Percentiles rank a stretch among this genome's conserved stretches.
Conservation (phyloP, 805 yeast species). For the Yarrowia sp. region DNA sequence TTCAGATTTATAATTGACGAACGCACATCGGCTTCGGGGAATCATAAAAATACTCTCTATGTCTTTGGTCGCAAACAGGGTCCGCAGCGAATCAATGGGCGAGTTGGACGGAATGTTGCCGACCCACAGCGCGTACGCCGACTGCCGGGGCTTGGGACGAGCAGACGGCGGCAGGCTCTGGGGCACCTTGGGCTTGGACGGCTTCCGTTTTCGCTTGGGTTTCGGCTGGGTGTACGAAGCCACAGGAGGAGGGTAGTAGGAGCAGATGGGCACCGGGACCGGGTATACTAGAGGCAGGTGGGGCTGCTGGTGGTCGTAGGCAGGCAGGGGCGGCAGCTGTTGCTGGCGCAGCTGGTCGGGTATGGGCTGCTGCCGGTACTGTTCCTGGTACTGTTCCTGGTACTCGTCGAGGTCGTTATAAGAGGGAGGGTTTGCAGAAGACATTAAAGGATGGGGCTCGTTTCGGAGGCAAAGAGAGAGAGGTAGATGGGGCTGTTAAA, state of each 20-base stretch:
- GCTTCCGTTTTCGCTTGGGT: slow-evolving; percentile 11
- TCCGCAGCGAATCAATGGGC: slow-evolving; percentile 40
- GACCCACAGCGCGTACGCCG: slow-evolving; percentile 46
- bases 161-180: background rate
- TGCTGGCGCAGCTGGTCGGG: background rate
- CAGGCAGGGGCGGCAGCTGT: background rate
- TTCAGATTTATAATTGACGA: slow-evolving; percentile 41
- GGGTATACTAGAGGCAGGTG: slow-evolving; percentile 9
- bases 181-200: background rate
- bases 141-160: slow-evolving; percentile 4
- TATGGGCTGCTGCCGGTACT: background rate
- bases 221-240: slow-evolving; percentile 34
- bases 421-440: background rate
- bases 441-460: slow-evolving; percentile 15
- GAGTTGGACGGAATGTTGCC: slow-evolving; percentile 43
- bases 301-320: background rate
- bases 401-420: background rate
- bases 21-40: slow-evolving; percentile 45
- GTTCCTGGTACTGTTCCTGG: slow-evolving; percentile 5
- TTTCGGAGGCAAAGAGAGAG: slow-evolving; percentile 21
- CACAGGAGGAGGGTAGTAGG: slow-evolving; percentile 37
- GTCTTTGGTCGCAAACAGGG: slow-evolving; percentile 41
- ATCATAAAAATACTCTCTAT: slow-evolving; percentile 43
- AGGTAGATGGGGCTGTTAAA: slow-evolving; percentile 8
- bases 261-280: slow-evolving; percentile 13